These are phyloP conservation scores for Monosporozyma yasuniensis DNA, from an alignment of 805 yeast species.

Conservation along the genomic window DNA sequence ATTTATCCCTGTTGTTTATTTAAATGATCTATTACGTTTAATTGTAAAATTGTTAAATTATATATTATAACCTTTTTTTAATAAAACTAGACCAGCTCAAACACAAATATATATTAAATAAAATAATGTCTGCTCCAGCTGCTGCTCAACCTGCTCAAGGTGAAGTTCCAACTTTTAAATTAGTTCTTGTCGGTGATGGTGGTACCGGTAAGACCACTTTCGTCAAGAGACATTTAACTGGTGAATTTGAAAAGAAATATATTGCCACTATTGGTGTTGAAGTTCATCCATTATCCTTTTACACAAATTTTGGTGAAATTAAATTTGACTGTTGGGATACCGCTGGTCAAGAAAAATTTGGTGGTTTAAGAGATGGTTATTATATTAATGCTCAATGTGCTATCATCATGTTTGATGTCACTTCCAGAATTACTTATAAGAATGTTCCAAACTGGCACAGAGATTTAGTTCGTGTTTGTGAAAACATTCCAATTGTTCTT, in stretches of 20 bases:
- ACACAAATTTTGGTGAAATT: slow-evolving; percentile 97
- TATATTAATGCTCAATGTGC: slow-evolving; percentile 99
- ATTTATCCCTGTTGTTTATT: not conserved
- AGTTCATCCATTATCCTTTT: slow-evolving; percentile 96
- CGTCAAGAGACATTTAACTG: slow-evolving; percentile 98
- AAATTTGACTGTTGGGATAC: slow-evolving; percentile 99
- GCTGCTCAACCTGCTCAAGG: slow-evolving; percentile 7
- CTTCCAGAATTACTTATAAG: slow-evolving; percentile 98
- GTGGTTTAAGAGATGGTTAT: slow-evolving; percentile 99
- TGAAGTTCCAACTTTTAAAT: slow-evolving; percentile 93
- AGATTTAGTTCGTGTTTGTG: slow-evolving; percentile 98
- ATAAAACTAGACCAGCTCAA: not conserved
- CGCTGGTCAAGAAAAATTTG: slow-evolving; percentile 99
- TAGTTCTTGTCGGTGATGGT: slow-evolving; percentile 99
- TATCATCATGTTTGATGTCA: slow-evolving; percentile 99
- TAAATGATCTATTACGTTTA: not conserved
- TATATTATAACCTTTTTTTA: not conserved
- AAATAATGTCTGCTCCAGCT: slow-evolving; percentile 10
- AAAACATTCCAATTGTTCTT: slow-evolving; percentile 96
- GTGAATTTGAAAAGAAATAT: slow-evolving; percentile 98
- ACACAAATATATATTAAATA: not conserved
- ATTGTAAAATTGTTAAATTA: too few species aligned
- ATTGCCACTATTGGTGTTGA: slow-evolving; percentile 99
- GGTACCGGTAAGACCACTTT: slow-evolving; percentile 99
- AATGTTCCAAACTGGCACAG: slow-evolving; percentile 99